These are phyloP conservation scores for Diaporthe amygdali DNA, from an alignment of 2,329 filamentous ascomycete genomes.

Conservation along the genomic window DNA sequence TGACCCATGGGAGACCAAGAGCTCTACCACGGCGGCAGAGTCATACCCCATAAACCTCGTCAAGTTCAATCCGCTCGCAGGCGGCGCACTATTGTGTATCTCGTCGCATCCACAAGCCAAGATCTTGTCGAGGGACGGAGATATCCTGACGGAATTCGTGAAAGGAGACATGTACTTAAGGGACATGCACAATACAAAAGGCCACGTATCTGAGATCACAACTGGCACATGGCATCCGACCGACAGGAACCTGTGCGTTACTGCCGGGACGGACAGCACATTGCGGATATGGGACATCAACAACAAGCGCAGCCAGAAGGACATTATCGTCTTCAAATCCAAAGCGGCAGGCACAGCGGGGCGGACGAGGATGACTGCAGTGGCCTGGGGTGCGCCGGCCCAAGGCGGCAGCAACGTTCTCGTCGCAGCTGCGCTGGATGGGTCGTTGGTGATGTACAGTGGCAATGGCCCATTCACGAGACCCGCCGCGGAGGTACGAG, in stretches of 20 bases:
- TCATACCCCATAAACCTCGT: conserved; percentile 88
- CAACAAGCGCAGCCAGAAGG: conserved; percentile 85
- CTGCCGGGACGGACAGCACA: conserved; percentile 93
- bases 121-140: conserved; percentile 87
- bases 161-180: conserved; percentile 99
- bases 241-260: conserved; percentile 83
- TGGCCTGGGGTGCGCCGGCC: conserved; percentile 79
- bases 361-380: conserved; percentile 90
- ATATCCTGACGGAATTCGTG: conserved; percentile 83
- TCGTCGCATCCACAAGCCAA: conserved; percentile 90
- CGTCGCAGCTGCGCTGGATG: conserved; percentile 84
- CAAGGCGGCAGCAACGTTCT: conserved; percentile 83
- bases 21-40: conserved; percentile 72
- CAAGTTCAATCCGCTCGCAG: conserved; percentile 83
- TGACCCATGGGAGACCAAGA: conserved; percentile 82
- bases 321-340: conserved; percentile 96
- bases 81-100: conserved; percentile 82
- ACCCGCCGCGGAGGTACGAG: conserved; percentile 80
- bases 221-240: conserved; percentile 90
- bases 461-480: conserved; percentile 86
- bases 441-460: conserved; percentile 88
- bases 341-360: conserved; percentile 86
- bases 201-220: conserved; percentile 90
- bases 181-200: conserved; percentile 97
- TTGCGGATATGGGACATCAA: conserved; percentile 97